Conservation (phyloP, 1,284 basidiomycete genomes). For the Schizophyllum amplum region DNA sequence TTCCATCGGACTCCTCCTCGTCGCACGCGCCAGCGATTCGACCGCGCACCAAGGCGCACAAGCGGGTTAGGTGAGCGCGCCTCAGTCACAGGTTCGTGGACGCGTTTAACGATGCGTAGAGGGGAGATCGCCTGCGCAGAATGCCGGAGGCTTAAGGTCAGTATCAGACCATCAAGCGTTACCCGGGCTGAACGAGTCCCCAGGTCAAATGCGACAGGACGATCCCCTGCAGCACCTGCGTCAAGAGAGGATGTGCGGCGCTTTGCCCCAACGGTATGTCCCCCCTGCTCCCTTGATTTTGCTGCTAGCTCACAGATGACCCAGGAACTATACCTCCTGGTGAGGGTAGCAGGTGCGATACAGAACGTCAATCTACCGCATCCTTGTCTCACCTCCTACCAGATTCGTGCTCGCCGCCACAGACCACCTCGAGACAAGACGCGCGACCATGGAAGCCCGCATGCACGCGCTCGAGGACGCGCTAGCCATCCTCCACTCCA, state of each 20-base stretch:
- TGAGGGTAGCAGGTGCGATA: conserved; percentile 38
- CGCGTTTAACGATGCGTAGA: conserved; percentile 13
- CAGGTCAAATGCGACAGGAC: conserved; percentile 16
- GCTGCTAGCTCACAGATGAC: conserved; percentile 1
- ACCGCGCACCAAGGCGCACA: conserved; percentile 18
- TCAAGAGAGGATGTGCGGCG: conserved; percentile 38
- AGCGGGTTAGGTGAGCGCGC: conserved; percentile 22
- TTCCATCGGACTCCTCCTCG: neutral
- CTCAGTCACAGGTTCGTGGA: neutral
- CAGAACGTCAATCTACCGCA: conserved; percentile 26
- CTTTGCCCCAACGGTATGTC: conserved; percentile 39
- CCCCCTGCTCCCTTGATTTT: conserved; percentile 1
- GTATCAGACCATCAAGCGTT: conserved; percentile 21
- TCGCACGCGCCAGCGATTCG: neutral
- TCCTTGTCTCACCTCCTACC: conserved; percentile 26
- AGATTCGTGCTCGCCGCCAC: conserved; percentile 66
- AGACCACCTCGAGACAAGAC: conserved; percentile 65
- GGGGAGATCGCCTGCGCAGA: conserved; percentile 41
- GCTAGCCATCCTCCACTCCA: conserved; percentile 49
- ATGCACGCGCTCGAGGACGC: conserved; percentile 73
- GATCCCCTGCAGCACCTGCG: conserved; percentile 35
- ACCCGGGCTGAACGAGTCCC: conserved; percentile 10
- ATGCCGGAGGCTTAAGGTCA: conserved; percentile 34
- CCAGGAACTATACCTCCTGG: conserved; percentile 41
- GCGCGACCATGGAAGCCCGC: conserved; percentile 63